Base-by-base conservation (phyloP, 1,284 basidiomycete genomes). In the Austropuccinia psidii region DNA sequence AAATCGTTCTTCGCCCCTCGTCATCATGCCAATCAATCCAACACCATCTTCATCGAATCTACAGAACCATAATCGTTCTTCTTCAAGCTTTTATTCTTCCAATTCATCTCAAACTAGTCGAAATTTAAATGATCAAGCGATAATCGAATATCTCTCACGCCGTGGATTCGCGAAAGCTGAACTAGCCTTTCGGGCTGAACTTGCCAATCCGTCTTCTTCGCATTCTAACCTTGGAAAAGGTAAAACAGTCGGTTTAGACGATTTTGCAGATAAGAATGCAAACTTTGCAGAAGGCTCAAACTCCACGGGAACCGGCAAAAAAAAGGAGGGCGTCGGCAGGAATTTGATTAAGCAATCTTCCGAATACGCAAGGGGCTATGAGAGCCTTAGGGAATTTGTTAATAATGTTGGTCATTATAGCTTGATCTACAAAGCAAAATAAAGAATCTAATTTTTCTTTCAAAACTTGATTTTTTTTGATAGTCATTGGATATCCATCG, bases 121-220 rank as follows among this genome's bases (percentile, higher is more conserved):
- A 9, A 27, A n/a, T 1, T 43, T 67, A 41, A 70, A 74, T 33
- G 64, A 66, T 45, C 86, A 86, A 73, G 83, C 89, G 15, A 86
- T 96, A 50, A 83, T 92, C 75, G 90, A 93, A 73, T 97, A 95
- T 81, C 85, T 96, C 60, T 88, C 88, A 68, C 83, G 87, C 31
- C 86, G 92, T 64, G 93, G 94, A 4, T 89, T 92, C 81, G 84
- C 85, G 77, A 84, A 85, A 52, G 90, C 90, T 13, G 89, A 91
- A 79, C 86, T 88, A 75, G 87, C 87, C 39, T 84, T 93, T 77
- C 84, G 87, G 33, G 87, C 88, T 57, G 86, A 89, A 41, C 82
- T 93, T 33, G 87, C 81, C 21, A 81, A 79, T 9, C 76, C 80
- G 58, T 76, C 21, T 76, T 76, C 45, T 73, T 75, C 19, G 75